phyloP scores from a whole-genome alignment of 257 asterid species.

The Cinchona pubescens region DNA sequence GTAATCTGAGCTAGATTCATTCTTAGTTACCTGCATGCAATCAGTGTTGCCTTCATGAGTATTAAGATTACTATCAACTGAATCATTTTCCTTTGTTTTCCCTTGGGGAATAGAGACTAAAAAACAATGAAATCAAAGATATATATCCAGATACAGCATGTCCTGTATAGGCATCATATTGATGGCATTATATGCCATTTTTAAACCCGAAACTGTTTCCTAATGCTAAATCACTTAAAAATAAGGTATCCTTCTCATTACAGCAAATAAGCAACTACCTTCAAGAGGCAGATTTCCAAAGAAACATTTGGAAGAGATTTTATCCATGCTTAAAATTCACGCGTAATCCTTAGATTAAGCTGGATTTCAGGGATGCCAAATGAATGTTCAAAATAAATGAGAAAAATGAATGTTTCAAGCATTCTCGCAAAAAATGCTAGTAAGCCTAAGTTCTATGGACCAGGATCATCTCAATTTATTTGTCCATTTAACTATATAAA shows the following conservation, averaged over 20 bases:
- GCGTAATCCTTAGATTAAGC: not conserved
- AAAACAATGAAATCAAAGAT: not conserved
- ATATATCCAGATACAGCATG: not conserved
- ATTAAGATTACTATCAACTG: not conserved
- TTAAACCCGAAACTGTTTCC: not conserved
- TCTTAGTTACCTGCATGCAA: conserved; percentile 64
- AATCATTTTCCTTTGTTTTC: not conserved
- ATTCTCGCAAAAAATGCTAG: not conserved
- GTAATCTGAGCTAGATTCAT: conserved; percentile 67
- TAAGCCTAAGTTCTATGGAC: not conserved
- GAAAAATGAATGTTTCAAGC: not conserved
- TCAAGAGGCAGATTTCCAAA: not conserved
- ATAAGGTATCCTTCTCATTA: not conserved
- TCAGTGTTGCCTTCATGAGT: conserved; percentile 5
- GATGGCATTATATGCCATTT: not conserved
- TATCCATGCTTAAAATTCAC: not conserved
- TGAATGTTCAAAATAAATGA: not conserved
- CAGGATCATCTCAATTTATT: no score
- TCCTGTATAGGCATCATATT: not conserved
- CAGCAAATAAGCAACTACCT: not conserved
- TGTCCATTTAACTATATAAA: no score
- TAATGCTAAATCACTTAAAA: not conserved
- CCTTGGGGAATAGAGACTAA: no score
- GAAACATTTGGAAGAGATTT: not conserved
- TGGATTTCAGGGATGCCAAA: not conserved